A percentile compares a stretch with the other conserved stretches of the same genome.
These are phyloP conservation scores for Fusarium secorum DNA, from an alignment of 2,329 filamentous ascomycete genomes.

Conservation along the genomic window DNA sequence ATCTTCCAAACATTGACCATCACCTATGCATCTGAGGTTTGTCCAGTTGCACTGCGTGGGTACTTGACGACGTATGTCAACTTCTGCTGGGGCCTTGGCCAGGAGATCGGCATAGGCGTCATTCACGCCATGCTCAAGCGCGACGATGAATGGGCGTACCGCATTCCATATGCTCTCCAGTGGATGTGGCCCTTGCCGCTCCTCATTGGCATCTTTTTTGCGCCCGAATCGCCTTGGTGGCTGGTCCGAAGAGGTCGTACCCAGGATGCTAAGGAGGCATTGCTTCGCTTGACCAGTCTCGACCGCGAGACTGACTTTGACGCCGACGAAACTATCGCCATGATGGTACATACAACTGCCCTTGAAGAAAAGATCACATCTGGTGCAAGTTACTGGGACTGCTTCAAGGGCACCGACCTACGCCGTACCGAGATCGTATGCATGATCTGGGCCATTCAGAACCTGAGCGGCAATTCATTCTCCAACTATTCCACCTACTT, in stretches of 20 bases:
- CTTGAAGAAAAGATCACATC: slow-evolving; percentile 78
- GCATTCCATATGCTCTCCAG: slow-evolving; percentile 76
- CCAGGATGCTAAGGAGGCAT: slow-evolving; percentile 70
- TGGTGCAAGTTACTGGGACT: slow-evolving; percentile 80
- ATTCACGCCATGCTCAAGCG: slow-evolving; percentile 72
- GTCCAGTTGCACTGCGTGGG: slow-evolving; percentile 74
- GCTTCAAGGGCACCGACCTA: slow-evolving; percentile 80
- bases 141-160: slow-evolving; percentile 72
- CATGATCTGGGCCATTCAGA: slow-evolving; percentile 71
- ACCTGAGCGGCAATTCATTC: slow-evolving; percentile 69
- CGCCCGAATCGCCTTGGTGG: slow-evolving; percentile 79
- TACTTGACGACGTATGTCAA: slow-evolving; percentile 79
- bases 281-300: slow-evolving; percentile 70
- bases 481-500: slow-evolving; percentile 73
- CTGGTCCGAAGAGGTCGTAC: slow-evolving; percentile 72
- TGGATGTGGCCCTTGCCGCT: slow-evolving; percentile 81
- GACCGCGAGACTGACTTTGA: slow-evolving; percentile 76
- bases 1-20: slow-evolving; percentile 66
- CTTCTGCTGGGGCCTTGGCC: slow-evolving; percentile 80
- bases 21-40: slow-evolving; percentile 76
- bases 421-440: slow-evolving; percentile 78
- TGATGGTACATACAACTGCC: slow-evolving; percentile 91
- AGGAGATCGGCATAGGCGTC: slow-evolving; percentile 77
- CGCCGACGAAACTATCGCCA: slow-evolving; percentile 83
- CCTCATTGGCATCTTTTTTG: slow-evolving; percentile 70